A percentile compares a stretch with the other conserved stretches of the same genome.
These are phyloP conservation scores for Teratosphaeria epicoccoides DNA, from an alignment of 2,329 filamentous ascomycete genomes.

Conservation along the genomic window DNA sequence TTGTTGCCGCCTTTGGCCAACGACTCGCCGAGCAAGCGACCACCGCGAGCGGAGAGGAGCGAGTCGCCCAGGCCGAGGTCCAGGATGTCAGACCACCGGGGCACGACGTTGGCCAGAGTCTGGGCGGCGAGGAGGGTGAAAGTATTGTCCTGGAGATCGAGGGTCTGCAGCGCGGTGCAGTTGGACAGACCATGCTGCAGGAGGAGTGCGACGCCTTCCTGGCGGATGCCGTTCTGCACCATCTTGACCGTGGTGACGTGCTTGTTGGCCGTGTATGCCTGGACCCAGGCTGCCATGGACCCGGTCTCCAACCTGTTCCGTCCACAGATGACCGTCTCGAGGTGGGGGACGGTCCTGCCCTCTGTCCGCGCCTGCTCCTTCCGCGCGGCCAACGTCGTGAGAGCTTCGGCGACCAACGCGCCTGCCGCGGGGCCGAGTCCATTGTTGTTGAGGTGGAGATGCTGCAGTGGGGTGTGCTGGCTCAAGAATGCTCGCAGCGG, in stretches of 20 bases:
- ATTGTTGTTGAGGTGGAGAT: slow-evolving; percentile 97
- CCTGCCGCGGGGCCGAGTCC: slow-evolving; percentile 87
- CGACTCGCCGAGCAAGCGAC: slow-evolving; percentile 60
- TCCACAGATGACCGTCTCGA: slow-evolving; percentile 96
- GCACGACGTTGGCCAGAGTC: slow-evolving; percentile 64
- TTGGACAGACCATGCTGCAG: slow-evolving; percentile 67
- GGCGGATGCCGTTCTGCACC: slow-evolving; percentile 95
- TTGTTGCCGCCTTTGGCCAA: slow-evolving; percentile 65
- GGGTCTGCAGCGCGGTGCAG: slow-evolving; percentile 56
- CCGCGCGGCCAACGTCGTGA: slow-evolving; percentile 70
- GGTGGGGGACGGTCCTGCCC: slow-evolving; percentile 58
- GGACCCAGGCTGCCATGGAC: slow-evolving; percentile 91
- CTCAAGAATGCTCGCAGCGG: slow-evolving; percentile 87
- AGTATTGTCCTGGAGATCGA: slow-evolving; percentile 96
- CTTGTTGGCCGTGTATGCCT: slow-evolving; percentile 68
- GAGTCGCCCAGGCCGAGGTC: slow-evolving; percentile 89
- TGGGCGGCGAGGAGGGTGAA: slow-evolving; percentile 74
- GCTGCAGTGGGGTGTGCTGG: slow-evolving; percentile 77
- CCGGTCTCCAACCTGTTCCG: slow-evolving; percentile 93
- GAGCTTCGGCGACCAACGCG: slow-evolving; percentile 76
- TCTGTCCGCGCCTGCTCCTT: slow-evolving; percentile 68
- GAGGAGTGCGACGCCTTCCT: slow-evolving; percentile 78
- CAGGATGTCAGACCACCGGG: slow-evolving; percentile 61
- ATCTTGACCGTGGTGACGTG: slow-evolving; percentile 83
- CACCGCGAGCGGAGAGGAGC: slow-evolving; percentile 67